Evolutionary conservation across 2,329 filamentous ascomycete species (phyloP).

Genomic region (Ceratocystis colombiana): DNA sequence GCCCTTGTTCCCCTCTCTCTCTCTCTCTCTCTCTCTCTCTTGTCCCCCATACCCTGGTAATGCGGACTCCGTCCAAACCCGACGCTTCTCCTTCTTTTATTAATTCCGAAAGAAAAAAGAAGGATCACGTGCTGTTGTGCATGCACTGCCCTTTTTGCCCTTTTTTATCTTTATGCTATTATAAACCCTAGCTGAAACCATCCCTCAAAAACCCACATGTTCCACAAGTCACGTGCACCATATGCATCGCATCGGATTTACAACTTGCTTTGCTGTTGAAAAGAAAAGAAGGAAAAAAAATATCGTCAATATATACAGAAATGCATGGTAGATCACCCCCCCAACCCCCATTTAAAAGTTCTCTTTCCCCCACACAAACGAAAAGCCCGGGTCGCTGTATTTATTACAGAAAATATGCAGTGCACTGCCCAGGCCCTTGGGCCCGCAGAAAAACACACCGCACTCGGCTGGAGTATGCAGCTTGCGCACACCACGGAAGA

Average conservation of each 20-base stretch:
- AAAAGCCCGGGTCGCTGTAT: slow-evolving; percentile 71
- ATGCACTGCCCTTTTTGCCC: too few species aligned
- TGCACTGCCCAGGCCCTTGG: slow-evolving; percentile 65
- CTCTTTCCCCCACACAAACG: slow-evolving; percentile 59
- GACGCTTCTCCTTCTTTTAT: not conserved
- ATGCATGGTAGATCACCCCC: too few species aligned
- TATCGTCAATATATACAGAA: too few species aligned
- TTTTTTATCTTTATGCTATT: too few species aligned
- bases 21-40: not conserved
- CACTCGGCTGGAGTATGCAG: slow-evolving; percentile 63
- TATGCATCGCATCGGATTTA: not conserved
- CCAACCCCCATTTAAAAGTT: slow-evolving; percentile 45
- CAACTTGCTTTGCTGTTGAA: not conserved
- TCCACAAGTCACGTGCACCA: not conserved
- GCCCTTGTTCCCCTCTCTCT: not conserved
- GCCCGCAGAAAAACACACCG: slow-evolving; percentile 77
- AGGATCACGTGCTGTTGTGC: too few species aligned
- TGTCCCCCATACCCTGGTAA: not conserved
- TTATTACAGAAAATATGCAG: slow-evolving; percentile 79
- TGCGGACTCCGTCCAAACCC: not conserved
- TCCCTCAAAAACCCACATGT: not conserved
- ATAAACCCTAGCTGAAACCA: not conserved
- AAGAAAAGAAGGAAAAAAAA: too few species aligned
- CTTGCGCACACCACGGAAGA: slow-evolving; percentile 73
- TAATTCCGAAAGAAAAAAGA: not conserved